These are phyloP conservation scores for Volvariella volvacea DNA, from an alignment of 1,284 basidiomycete genomes.

Conservation along the genomic window DNA sequence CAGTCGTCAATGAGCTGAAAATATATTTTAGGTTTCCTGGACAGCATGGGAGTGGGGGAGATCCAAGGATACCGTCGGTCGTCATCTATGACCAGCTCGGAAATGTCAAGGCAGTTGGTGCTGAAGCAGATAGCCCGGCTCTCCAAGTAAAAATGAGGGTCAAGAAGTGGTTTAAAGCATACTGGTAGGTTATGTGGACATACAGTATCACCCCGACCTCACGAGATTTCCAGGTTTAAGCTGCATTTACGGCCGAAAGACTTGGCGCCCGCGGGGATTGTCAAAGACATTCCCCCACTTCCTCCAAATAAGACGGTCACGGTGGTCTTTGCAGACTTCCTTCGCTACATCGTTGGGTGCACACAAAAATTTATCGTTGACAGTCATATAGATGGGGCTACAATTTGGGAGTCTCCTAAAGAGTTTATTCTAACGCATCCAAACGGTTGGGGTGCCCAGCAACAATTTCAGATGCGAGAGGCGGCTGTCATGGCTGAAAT, in stretches of 20 bases:
- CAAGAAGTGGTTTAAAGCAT: too few species aligned
- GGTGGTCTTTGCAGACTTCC: constrained; percentile 47
- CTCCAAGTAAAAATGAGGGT: too few species aligned
- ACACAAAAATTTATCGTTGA: constrained; percentile 41
- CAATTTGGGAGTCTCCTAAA: constrained; percentile 21
- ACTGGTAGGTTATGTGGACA: too few species aligned
- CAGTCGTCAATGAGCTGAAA: neutral
- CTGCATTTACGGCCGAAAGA: constrained; percentile 40
- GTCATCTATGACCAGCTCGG: too few species aligned
- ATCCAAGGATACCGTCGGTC: too few species aligned
- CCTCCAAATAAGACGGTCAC: constrained; percentile 37
- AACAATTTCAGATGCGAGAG: constrained; percentile 32
- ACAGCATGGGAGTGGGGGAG: neutral
- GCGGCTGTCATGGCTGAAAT: constrained; percentile 31
- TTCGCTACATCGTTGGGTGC: constrained; percentile 41
- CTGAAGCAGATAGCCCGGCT: too few species aligned
- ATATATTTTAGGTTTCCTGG: neutral
- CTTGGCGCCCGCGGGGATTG: constrained; percentile 12
- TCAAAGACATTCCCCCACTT: constrained; percentile 31
- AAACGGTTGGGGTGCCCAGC: constrained; percentile 36
- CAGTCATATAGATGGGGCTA: constrained; percentile 29
- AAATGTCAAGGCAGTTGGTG: too few species aligned
- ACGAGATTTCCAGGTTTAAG: constrained; percentile 53
- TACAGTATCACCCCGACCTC: too few species aligned
- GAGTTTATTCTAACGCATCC: constrained; percentile 34